Conservation (phyloP, 2,329 filamentous ascomycete species). For the Leptographium wingfieldii region DNA sequence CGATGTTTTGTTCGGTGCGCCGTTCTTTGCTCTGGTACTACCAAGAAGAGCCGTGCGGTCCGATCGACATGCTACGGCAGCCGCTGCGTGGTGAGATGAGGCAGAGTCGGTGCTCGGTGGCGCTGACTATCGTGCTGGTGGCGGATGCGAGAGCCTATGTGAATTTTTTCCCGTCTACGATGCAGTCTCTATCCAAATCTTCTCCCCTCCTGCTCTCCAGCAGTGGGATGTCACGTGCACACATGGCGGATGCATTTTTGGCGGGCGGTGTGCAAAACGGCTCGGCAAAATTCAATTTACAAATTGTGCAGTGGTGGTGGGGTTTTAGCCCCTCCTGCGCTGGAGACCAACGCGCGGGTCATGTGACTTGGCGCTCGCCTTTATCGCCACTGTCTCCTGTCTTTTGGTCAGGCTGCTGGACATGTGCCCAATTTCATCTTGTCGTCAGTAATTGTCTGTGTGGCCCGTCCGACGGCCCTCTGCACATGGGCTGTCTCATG, state of each 20-base stretch:
- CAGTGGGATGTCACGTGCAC: conserved; percentile 1
- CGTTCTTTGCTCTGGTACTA: conserved; percentile 4
- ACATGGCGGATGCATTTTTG: neutral
- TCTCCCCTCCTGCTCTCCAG: too few relatives aligned
- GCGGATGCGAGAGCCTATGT: neutral
- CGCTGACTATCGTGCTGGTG: neutral
- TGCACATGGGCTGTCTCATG: too few relatives aligned
- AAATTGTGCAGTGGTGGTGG: conserved; percentile 1
- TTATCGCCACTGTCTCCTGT: too few relatives aligned
- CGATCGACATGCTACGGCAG: neutral
- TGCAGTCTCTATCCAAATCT: neutral
- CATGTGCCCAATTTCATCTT: neutral
- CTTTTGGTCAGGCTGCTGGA: neutral
- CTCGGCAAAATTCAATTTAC: neutral
- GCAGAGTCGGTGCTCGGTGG: neutral
- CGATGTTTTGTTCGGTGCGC: neutral
- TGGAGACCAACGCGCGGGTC: neutral
- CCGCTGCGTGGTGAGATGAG: neutral
- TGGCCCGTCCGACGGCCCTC: too few relatives aligned
- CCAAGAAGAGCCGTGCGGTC: conserved; percentile 1
- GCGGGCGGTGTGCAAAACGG: neutral
- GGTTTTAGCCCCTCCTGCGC: neutral
- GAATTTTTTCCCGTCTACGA: neutral
- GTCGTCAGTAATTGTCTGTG: neutral
- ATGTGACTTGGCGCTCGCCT: neutral